Base-by-base conservation (phyloP, 495 filamentous ascomycete species). In the Lasiosphaeria hispida region DNA sequence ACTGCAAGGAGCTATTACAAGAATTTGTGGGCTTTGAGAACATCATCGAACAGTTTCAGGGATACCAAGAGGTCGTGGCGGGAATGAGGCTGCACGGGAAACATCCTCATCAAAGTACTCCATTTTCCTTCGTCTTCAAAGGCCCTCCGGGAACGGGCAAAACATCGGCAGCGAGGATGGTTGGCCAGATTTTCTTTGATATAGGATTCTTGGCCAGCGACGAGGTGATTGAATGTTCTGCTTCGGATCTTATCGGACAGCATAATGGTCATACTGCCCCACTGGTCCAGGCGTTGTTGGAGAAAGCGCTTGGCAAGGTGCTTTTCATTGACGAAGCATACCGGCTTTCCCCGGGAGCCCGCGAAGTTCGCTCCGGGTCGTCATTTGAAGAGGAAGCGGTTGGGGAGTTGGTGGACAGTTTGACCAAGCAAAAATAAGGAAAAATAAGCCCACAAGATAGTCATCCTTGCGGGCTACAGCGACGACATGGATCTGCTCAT, bases 381-480 rank as follows among this genome's bases (percentile, higher is more conserved):
- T 23, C 38, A 2, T 90, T 83, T 59, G 83, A 79, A 0, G 75
- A 78, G 35, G 87, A 90, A 65, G 86, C 86, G 0, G 77, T 87
- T 56, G 77, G 87, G 38, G 84, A 90, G 70, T 63, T 90, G 8
- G 80, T 87, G 0, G 81, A 87, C 65, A 75, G 71, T 53, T 74
- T 88, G 34, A 86, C 83, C 0, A 85, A 86, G 59, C 77, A 77
- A 0, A 74, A 71, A 52, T 89, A 85, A 86, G 59, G 77, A 77
- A 0, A 74, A 71, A 52, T 89, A 79, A 61, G 60, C 64, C 2
- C 64, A 75, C n/a, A 88, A 85, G 54, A 59, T 89, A 5, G 72
- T 89, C n/a, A 85, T 90, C 49, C 71, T 89, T 3, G 87, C 87
- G 0, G 86, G 87, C 7, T 88, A 89, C 53, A 76, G 78, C n/a